Evolutionary conservation across 805 yeast species (phyloP).

Genomic region (Huiozyma sinensis): DNA sequence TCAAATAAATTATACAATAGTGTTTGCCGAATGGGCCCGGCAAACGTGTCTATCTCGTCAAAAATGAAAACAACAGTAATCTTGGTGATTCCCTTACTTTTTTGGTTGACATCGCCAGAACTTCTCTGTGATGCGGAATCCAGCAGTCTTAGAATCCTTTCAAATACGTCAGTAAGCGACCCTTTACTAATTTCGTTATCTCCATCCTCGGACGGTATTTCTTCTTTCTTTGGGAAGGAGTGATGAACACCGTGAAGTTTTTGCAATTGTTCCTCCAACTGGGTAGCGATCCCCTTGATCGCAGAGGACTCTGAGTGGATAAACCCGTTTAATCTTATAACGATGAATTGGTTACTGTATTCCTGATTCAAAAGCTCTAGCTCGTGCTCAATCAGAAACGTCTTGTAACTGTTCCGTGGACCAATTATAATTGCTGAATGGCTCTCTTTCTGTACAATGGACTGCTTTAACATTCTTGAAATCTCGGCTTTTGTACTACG

Average conservation of each 20-base stretch:
- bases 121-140: conserved; percentile 27
- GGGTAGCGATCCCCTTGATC: conserved; percentile 75
- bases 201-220: background rate
- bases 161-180: conserved; percentile 50
- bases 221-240: background rate
- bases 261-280: conserved; percentile 45
- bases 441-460: conserved; percentile 60
- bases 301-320: conserved; percentile 70
- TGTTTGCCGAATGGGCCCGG: conserved; percentile 65
- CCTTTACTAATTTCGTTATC: conserved; percentile 37
- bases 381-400: conserved; percentile 50
- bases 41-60: conserved; percentile 78
- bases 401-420: conserved; percentile 69
- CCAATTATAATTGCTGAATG: conserved; percentile 77
- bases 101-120: background rate
- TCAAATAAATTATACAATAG: conserved; percentile 82
- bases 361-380: conserved; percentile 33
- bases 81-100: conserved; percentile 14
- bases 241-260: conserved; percentile 21
- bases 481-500: conserved; percentile 34
- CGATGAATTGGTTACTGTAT: conserved; percentile 43
- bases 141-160: conserved; percentile 42
- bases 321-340: conserved; percentile 56
- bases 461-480: conserved; percentile 47
- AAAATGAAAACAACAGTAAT: conserved; percentile 65